These are phyloP conservation scores for Allium cepa DNA, from an alignment of 106 monocot genomes.

Conservation along the genomic window DNA sequence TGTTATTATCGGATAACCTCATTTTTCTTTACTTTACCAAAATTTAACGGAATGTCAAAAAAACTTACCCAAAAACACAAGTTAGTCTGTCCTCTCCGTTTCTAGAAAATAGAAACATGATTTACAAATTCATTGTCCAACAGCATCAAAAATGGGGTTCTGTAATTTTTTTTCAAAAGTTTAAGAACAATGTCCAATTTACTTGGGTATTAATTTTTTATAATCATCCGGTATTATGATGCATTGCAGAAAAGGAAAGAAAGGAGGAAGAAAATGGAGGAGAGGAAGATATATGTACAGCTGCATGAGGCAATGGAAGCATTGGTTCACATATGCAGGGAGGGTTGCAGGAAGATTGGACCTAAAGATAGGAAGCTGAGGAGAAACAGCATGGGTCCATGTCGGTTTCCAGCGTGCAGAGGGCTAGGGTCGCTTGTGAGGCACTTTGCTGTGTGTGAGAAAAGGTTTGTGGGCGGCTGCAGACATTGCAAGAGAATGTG, in stretches of 20 bases:
- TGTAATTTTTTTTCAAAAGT: too few species aligned
- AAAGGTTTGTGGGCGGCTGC: constrained; percentile 41
- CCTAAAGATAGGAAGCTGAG: constrained; percentile 44
- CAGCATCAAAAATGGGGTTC: too few species aligned
- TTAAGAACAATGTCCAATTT: too few species aligned
- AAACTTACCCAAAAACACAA: neutral
- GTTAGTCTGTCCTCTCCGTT: too few species aligned
- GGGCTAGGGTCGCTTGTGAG: constrained; percentile 44
- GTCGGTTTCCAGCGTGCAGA: constrained; percentile 39
- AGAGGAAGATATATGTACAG: constrained; percentile 41
- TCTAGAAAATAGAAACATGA: too few species aligned
- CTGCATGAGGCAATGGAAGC: constrained; percentile 56
- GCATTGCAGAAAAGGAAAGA: constrained; percentile 32
- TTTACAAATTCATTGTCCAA: too few species aligned
- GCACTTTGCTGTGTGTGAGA: constrained; percentile 52
- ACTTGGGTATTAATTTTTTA: neutral
- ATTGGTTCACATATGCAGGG: constrained; percentile 43
- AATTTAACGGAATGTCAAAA: too few species aligned
- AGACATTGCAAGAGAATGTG: constrained; percentile 56
- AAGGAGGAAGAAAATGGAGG: constrained; percentile 23
- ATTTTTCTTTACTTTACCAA: too few species aligned
- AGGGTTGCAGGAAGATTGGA: constrained; percentile 43
- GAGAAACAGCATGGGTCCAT: constrained; percentile 1
- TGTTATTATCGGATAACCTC: too few species aligned
- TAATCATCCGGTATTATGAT: too few species aligned